Conservation (phyloP, 306 rosid genomes). For the Trifolium fragiferum region DNA sequence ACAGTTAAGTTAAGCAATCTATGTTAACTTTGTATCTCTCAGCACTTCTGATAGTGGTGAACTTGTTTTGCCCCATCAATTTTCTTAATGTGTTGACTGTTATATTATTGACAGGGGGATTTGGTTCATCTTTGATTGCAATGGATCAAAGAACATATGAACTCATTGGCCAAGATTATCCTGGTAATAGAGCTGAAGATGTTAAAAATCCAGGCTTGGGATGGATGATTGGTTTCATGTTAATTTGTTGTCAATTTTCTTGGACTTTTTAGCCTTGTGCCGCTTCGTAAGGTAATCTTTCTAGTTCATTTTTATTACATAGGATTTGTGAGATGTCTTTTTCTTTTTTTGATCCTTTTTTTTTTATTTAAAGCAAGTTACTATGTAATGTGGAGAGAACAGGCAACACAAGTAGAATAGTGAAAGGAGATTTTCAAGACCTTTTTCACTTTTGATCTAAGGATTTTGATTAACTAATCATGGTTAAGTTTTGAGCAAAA, state of each 20-base stretch:
- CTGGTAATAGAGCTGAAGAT: constrained; percentile 91
- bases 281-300: constrained; percentile 83
- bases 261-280: constrained; percentile 89
- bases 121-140: constrained; percentile 85
- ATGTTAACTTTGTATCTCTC: too few relatives aligned
- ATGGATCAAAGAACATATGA: constrained; percentile 86
- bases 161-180: constrained; percentile 86
- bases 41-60: too few relatives aligned
- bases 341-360: too few relatives aligned
- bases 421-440: background rate
- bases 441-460: background rate
- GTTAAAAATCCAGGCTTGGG: constrained; percentile 80
- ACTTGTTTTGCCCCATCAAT: too few relatives aligned
- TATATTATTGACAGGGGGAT: too few relatives aligned
- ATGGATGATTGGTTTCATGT: constrained; percentile 91
- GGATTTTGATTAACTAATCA: background rate
- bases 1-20: too few relatives aligned
- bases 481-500: constrained; percentile 2
- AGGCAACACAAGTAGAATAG: background rate
- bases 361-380: constrained; percentile 5
- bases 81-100: too few relatives aligned
- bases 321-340: too few relatives aligned
- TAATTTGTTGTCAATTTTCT: constrained; percentile 90
- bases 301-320: too few relatives aligned
- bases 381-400: background rate